Evolutionary conservation across 164 flowering plant species (phyloP), one percentile per base, ranked within the genome.

Genomic region (Dillenia turbinata): DNA sequence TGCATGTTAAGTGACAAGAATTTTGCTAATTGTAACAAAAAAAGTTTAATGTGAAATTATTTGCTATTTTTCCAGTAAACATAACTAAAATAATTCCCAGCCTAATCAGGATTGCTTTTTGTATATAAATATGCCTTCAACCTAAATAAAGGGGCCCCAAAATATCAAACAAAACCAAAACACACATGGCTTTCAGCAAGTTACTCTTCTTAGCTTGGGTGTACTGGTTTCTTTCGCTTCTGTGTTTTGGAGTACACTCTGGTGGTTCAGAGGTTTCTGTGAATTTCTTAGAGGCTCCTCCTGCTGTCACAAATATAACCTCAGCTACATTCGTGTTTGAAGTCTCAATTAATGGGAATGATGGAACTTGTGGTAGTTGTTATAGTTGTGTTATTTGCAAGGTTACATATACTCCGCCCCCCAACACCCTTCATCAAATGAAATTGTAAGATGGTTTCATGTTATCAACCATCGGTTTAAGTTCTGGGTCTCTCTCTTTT

Each of bases 281-380:
- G 66, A 85, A 75, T 54, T 80, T 89, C 72, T 66, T 80, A 64
- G 74, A 75, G 62, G 73, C 84, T 59, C 98, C 98, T 69, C 70
- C n/a, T 55, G 62, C 69, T 56, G 50, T 83, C 64, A 81, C 96
- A 5, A 71, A 68, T 17, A 49, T 67, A 19, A 68, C 73, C 56
- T 77, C 76, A 8, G 84, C 96, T 55, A 71, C 76, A 69, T 92
- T 92, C 76, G 74, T 44, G 55, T 92, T 92, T 75, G 75, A 84
- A 68, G 88, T 76, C 59, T 63, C 79, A 56, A 76, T 59, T 56
- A 80, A 72, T 60, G 74, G 60, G 26, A 71, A 74, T 71, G 68
- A 63, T 9, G 51, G 57, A 16, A 15, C 53, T 69, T 86, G 95
- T 76, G 52, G 70, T 16, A 71, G 78, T 53, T 85, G 22, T 19